phyloP scores from a whole-genome alignment of 2,329 filamentous ascomycete genomes.

The Zelopaecilomyces penicillatus region DNA sequence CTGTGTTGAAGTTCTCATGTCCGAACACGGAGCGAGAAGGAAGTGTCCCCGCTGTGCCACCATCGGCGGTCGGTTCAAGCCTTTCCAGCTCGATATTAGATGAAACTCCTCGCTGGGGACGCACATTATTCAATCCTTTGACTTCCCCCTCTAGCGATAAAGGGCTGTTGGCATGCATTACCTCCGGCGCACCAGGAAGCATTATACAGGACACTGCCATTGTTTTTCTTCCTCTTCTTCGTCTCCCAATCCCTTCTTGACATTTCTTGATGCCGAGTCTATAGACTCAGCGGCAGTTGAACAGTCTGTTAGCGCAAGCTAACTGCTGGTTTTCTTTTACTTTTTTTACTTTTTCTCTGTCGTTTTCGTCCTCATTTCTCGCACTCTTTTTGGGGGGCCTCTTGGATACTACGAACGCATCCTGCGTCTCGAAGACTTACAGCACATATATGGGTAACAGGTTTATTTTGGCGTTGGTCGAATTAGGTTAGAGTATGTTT shows the following conservation, averaged over 20 bases:
- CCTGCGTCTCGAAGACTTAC: too few relatives aligned
- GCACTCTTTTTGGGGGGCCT: not conserved
- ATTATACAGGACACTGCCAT: constrained; percentile 2
- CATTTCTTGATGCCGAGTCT: not conserved
- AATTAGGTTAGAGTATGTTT: too few relatives aligned
- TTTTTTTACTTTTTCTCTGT: not conserved
- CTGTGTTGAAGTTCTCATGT: constrained; percentile 74
- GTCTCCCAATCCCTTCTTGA: too few relatives aligned
- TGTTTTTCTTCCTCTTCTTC: not conserved
- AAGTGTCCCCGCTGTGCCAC: constrained; percentile 75
- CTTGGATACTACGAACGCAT: not conserved
- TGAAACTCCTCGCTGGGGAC: not conserved
- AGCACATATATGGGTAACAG: too few relatives aligned
- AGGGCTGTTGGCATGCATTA: not conserved
- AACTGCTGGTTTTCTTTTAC: not conserved
- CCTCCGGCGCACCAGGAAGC: constrained; percentile 6
- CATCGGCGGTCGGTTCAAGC: constrained; percentile 73
- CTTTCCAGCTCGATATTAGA: constrained; percentile 69
- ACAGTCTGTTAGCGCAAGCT: too few relatives aligned
- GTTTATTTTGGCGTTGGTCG: too few relatives aligned
- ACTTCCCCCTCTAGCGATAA: not conserved
- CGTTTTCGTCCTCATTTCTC: not conserved
- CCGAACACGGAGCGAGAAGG: constrained; percentile 64
- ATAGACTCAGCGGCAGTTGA: not conserved
- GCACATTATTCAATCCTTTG: not conserved